phyloP scores from a whole-genome alignment of 2,329 filamentous ascomycete species.

The Colletotrichum liaoningense region DNA sequence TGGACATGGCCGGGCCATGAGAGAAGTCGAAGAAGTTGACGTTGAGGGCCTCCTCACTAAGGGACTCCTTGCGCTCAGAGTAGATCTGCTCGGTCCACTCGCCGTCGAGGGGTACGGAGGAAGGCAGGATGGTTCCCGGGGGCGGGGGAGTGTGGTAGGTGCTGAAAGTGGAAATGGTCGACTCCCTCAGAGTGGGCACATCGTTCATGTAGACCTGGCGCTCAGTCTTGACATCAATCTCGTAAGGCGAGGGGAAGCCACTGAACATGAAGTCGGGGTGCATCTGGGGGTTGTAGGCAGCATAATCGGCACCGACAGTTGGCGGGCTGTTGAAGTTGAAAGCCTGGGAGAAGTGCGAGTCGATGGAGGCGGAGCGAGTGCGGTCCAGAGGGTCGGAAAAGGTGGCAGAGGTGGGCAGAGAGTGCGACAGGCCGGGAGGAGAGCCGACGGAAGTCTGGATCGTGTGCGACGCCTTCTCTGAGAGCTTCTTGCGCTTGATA shows the following conservation, averaged over 20 bases:
- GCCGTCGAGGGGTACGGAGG: constrained; percentile 67
- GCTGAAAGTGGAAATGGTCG: constrained; percentile 91
- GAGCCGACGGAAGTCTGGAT: constrained; percentile 71
- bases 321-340: constrained; percentile 79
- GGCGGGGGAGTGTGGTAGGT: constrained; percentile 86
- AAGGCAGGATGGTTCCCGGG: constrained; percentile 73
- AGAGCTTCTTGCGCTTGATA: constrained; percentile 96
- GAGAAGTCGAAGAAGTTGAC: constrained; percentile 87
- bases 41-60: constrained; percentile 74
- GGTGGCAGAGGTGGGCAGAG: constrained; percentile 82
- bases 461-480: constrained; percentile 79
- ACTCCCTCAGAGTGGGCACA: constrained; percentile 85
- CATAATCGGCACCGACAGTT: constrained; percentile 62
- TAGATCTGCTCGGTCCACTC: constrained; percentile 81
- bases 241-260: constrained; percentile 78
- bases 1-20: constrained; percentile 71
- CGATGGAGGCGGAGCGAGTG: constrained; percentile 81
- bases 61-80: constrained; percentile 75
- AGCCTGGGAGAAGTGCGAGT: constrained; percentile 79
- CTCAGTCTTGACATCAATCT: constrained; percentile 96
- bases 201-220: constrained; percentile 94
- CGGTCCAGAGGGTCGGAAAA: constrained; percentile 80
- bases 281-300: constrained; percentile 72
- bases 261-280: constrained; percentile 70
- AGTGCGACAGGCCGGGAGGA: constrained; percentile 84